Percentiles rank a stretch among this genome's conserved stretches.
phyloP scores from a whole-genome alignment of 768 basidiomycete species.

The Suillus occidentalis region DNA sequence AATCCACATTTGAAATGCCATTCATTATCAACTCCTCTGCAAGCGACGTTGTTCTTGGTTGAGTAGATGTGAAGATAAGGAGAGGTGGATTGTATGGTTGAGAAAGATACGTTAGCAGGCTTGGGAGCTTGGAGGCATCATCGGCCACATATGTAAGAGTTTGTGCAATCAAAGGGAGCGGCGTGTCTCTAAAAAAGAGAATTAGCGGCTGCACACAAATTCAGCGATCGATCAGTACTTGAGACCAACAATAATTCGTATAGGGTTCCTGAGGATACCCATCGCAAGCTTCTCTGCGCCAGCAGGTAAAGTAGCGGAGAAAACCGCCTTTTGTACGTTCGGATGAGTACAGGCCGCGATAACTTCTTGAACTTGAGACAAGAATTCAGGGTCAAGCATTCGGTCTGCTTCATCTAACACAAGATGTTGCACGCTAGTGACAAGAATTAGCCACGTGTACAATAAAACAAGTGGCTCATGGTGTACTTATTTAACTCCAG shows the following conservation, averaged over 20 bases:
- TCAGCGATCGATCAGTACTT: constrained; percentile 52
- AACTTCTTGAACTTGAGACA: constrained; percentile 86
- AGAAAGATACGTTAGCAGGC: constrained; percentile 75
- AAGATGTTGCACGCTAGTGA: constrained; percentile 74
- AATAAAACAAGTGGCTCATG: constrained; percentile 4
- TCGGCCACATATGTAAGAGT: constrained; percentile 89
- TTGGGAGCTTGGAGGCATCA: constrained; percentile 92
- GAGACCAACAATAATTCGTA: constrained; percentile 93
- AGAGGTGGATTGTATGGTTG: constrained; percentile 88
- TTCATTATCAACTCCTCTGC: constrained; percentile 81
- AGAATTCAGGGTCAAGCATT: constrained; percentile 86
- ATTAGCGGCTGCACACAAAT: constrained; percentile 14
- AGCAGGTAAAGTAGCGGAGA: constrained; percentile 93
- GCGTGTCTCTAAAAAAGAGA: constrained; percentile 70
- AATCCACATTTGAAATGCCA: constrained; percentile 79
- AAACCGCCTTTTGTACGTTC: constrained; percentile 79
- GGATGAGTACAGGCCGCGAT: constrained; percentile 71
- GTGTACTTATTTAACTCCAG: constrained; percentile 74
- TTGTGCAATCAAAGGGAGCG: constrained; percentile 87
- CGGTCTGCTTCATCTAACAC: constrained; percentile 92
- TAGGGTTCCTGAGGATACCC: constrained; percentile 80
- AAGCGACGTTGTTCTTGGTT: constrained; percentile 79
- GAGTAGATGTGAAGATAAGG: constrained; percentile 88
- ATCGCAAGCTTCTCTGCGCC: constrained; percentile 85
- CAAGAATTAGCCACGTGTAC: constrained; percentile 7